phyloP scores from a whole-genome alignment of 2,329 filamentous ascomycete genomes.

The Penicillium sp. region DNA sequence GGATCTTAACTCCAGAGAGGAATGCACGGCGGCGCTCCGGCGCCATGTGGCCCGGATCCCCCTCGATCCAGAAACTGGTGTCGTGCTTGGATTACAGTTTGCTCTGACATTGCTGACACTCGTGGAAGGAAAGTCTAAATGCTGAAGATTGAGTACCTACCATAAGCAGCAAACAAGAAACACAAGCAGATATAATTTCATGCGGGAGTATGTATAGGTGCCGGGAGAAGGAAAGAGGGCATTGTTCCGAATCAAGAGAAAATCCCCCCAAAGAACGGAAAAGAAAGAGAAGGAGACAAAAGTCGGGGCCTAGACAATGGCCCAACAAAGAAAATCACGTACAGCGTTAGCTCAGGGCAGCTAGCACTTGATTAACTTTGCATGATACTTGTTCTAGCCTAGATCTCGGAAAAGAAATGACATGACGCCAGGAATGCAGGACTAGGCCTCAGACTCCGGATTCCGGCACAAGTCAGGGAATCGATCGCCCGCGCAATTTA shows the following conservation, averaged over 20 bases:
- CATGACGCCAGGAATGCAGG: background rate
- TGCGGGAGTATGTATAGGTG: background rate
- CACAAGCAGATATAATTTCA: background rate
- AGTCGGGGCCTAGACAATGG: background rate
- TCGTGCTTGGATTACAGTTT: background rate
- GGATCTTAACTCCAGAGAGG: background rate
- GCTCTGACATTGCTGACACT: background rate
- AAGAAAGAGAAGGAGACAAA: background rate
- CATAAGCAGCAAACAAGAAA: background rate
- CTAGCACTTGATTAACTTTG: background rate
- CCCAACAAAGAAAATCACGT: background rate
- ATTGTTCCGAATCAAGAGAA: background rate
- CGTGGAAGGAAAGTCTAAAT: background rate
- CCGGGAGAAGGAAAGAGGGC: background rate
- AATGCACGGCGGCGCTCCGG: background rate
- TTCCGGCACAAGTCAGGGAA: slow-evolving; percentile 7
- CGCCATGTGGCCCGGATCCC: slow-evolving; percentile 6
- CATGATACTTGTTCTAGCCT: background rate
- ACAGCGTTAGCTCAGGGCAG: background rate
- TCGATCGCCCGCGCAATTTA: slow-evolving; percentile 6
- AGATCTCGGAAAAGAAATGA: background rate
- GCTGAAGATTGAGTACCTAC: background rate
- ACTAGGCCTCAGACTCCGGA: background rate
- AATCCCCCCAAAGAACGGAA: background rate
- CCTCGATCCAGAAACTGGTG: slow-evolving; percentile 1